These are phyloP conservation scores for Russula emetica DNA, from an alignment of 768 basidiomycete genomes.

Conservation along the genomic window DNA sequence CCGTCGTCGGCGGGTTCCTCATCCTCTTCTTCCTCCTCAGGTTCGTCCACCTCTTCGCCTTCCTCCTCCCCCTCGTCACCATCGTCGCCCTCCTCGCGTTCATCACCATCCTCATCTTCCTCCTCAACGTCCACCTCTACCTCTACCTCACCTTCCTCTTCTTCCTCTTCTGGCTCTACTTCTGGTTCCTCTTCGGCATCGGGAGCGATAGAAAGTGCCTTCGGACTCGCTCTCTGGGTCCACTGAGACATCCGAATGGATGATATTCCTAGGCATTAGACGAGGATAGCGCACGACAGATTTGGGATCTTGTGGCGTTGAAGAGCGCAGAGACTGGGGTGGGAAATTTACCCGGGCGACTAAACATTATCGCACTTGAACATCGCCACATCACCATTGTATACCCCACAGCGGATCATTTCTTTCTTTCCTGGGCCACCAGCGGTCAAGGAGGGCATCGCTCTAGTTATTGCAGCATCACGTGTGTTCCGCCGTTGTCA, in stretches of 20 bases:
- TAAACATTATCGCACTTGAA: not conserved
- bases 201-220: slow-evolving; percentile 25
- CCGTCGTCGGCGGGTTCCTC: slow-evolving; percentile 26
- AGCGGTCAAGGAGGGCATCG: not conserved
- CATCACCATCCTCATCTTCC: slow-evolving; percentile 28
- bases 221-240: slow-evolving; percentile 27
- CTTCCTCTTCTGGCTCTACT: slow-evolving; percentile 37
- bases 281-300: not conserved
- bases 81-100: slow-evolving; percentile 39
- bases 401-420: not conserved
- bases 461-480: not conserved
- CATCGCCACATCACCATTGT: not conserved
- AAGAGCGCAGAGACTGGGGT: not conserved
- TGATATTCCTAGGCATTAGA: slow-evolving; percentile 26
- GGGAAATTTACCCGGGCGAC: not conserved
- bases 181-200: slow-evolving; percentile 40
- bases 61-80: slow-evolving; percentile 29
- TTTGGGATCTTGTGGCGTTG: not conserved
- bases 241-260: slow-evolving; percentile 24
- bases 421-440: not conserved
- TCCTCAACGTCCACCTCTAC: slow-evolving; percentile 43
- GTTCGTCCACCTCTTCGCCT: slow-evolving; percentile 17
- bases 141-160: slow-evolving; percentile 32
- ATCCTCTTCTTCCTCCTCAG: slow-evolving; percentile 26
- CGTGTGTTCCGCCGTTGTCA: not conserved